Evolutionary conservation across 768 basidiomycete species (phyloP).

Genomic region (Tremella mesenterica): DNA sequence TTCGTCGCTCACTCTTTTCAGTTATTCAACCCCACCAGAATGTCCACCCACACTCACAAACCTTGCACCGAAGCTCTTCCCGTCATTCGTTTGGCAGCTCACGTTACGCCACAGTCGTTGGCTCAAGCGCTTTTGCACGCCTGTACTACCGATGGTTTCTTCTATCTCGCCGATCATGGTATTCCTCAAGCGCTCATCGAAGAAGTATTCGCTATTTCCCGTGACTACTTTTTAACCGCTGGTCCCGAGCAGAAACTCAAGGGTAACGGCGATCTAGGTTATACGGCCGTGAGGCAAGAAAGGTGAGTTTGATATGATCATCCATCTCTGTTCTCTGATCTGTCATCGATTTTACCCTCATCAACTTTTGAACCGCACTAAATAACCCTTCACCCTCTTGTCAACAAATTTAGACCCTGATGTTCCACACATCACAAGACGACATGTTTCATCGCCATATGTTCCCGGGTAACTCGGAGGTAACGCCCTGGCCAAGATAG

Average conservation of each 20-base stretch:
- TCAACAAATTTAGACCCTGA: no score
- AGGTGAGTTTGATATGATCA: not conserved
- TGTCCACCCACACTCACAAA: no score
- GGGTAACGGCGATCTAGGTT: conserved; percentile 4
- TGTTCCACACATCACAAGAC: no score
- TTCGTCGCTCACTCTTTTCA: no score
- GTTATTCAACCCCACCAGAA: no score
- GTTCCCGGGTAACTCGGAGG: no score
- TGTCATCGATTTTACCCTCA: no score
- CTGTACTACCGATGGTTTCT: conserved; percentile 3
- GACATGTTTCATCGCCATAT: not conserved
- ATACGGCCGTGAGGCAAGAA: conserved; percentile 5
- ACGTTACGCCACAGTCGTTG: not conserved
- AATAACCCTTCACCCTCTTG: no score
- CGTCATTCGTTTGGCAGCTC: not conserved
- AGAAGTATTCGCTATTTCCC: not conserved
- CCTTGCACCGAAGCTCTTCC: no score
- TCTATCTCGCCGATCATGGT: conserved; percentile 8
- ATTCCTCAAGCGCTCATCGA: conserved; percentile 1
- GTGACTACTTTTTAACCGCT: not conserved
- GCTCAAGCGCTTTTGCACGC: not conserved
- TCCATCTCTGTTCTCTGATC: no score
- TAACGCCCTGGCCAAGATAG: no score
- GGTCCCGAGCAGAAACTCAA: not conserved
- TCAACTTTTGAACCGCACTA: no score